Evolutionary conservation across 2,329 filamentous ascomycete genomes (phyloP).

Genomic region (Monosporascus sp.): DNA sequence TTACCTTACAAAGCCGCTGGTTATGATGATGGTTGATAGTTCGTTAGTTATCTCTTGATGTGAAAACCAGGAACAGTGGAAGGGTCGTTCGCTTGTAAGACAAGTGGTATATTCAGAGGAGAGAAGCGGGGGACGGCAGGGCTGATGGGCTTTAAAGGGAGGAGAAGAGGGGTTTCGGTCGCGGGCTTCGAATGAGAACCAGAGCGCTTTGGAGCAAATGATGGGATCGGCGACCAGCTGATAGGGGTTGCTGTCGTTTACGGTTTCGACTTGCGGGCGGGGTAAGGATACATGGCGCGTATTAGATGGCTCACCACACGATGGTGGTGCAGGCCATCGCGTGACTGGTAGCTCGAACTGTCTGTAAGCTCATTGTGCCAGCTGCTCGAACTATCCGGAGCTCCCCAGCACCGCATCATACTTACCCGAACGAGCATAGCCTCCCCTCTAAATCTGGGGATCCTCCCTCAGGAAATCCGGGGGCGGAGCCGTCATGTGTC

Average conservation of each 20-base stretch:
- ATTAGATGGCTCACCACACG: constrained; percentile 2
- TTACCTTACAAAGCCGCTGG: background rate
- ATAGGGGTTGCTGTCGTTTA: constrained; percentile 11
- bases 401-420: constrained; percentile 9
- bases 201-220: background rate
- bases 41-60: background rate
- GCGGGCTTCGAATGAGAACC: background rate
- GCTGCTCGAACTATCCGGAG: constrained; percentile 3
- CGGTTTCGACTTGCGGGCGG: constrained; percentile 14
- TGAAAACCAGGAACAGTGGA: no score
- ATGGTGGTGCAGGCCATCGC: constrained; percentile 21
- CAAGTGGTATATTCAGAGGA: background rate
- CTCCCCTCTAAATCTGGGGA: constrained; percentile 14
- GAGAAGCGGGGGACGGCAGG: constrained; percentile 14
- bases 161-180: constrained; percentile 11
- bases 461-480: constrained; percentile 12
- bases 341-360: constrained; percentile 18
- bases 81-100: constrained; percentile 9
- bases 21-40: background rate
- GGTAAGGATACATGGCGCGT: constrained; percentile 3
- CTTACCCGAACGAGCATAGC: constrained; percentile 14
- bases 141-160: constrained; percentile 12
- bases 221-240: constrained; percentile 21
- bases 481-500: constrained; percentile 1
- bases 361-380: constrained; percentile 18